phyloP scores from a whole-genome alignment of 352 stramenopile species.

The Globisporangium sylvaticum region DNA sequence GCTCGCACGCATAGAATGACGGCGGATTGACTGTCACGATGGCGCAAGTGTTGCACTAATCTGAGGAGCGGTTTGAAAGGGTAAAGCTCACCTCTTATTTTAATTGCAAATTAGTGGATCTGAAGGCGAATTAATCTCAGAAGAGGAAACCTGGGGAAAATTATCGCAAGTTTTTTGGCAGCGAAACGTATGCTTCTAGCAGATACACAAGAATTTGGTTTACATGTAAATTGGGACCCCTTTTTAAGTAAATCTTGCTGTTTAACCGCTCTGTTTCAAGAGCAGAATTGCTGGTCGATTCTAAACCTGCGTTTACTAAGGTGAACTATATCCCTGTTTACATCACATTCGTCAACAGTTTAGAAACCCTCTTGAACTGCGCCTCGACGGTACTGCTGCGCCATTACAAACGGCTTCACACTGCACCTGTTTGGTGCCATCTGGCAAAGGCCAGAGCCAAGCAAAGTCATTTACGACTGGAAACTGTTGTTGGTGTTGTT shows the following conservation, averaged over 20 bases:
- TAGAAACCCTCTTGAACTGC: neutral
- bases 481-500: neutral
- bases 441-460: neutral
- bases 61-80: neutral
- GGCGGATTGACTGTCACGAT: neutral
- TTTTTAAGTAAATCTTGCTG: neutral
- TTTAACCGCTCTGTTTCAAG: neutral
- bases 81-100: neutral
- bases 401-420: slow-evolving; percentile 9
- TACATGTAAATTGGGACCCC: neutral
- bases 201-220: neutral
- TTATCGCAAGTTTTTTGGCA: no score
- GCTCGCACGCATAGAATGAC: slow-evolving; percentile 3
- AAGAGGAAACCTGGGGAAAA: neutral
- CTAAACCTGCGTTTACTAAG: no score
- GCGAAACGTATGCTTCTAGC: neutral
- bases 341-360: no score
- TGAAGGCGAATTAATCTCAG: neutral
- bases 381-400: neutral
- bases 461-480: neutral
- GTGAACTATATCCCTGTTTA: no score
- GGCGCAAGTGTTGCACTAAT: neutral
- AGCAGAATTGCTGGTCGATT: no score
- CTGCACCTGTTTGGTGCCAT: slow-evolving; percentile 5
- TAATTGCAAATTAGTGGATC: neutral